Evolutionary conservation across 2,329 filamentous ascomycete genomes (phyloP).

Genomic region (Fusarium oxysporum): DNA sequence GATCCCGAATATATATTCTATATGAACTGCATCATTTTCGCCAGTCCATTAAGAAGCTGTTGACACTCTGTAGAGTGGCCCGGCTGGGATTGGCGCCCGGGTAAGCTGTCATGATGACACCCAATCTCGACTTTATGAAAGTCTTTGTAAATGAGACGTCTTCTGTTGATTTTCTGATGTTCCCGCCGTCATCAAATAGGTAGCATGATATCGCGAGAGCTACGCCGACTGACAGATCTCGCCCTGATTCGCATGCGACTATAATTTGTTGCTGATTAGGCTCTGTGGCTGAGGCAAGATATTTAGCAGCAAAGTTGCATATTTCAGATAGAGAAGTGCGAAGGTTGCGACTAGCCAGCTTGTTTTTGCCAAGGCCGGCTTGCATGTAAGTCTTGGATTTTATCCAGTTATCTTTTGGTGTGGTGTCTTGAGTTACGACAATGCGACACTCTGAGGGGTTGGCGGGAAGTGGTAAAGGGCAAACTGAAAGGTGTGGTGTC

Average conservation of each 20-base stretch:
- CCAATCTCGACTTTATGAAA: slow-evolving; percentile 79
- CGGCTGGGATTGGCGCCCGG: slow-evolving; percentile 86
- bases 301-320: slow-evolving; percentile 63
- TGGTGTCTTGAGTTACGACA: slow-evolving; percentile 56
- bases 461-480: slow-evolving; percentile 46
- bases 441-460: slow-evolving; percentile 53
- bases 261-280: slow-evolving; percentile 53
- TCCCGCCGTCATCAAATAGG: slow-evolving; percentile 74
- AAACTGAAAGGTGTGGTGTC: slow-evolving; percentile 53
- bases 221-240: slow-evolving; percentile 82
- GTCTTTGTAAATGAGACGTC: slow-evolving; percentile 72
- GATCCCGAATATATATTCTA: not conserved
- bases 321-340: slow-evolving; percentile 75
- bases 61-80: slow-evolving; percentile 89
- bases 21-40: slow-evolving; percentile 39
- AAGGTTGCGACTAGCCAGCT: slow-evolving; percentile 86
- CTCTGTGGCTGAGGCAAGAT: slow-evolving; percentile 43
- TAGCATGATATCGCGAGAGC: slow-evolving; percentile 82
- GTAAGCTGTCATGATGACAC: slow-evolving; percentile 83
- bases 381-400: slow-evolving; percentile 55
- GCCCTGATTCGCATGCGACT: slow-evolving; percentile 80
- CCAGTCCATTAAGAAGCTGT: slow-evolving; percentile 84
- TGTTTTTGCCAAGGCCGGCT: slow-evolving; percentile 77
- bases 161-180: slow-evolving; percentile 42
- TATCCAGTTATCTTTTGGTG: slow-evolving; percentile 57